phyloP scores from a whole-genome alignment of 2,329 filamentous ascomycete species.

The Trichoderma aggressivum region DNA sequence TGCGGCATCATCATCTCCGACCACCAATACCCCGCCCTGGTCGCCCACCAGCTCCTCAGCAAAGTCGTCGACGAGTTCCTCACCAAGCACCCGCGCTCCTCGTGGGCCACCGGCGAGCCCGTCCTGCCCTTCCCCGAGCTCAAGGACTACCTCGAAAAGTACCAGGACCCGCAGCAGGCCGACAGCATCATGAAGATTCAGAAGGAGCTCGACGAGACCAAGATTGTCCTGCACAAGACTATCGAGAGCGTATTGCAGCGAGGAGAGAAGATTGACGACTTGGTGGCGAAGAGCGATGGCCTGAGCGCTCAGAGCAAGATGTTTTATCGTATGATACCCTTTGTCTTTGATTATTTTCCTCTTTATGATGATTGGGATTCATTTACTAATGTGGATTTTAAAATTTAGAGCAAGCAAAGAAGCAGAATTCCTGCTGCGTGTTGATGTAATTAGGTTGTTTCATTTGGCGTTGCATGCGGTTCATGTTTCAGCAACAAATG shows the following conservation, averaged over 20 bases:
- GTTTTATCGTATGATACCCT: conserved; percentile 70
- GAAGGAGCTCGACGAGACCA: conserved; percentile 94
- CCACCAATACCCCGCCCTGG: conserved; percentile 70
- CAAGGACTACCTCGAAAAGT: conserved; percentile 69
- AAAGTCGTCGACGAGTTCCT: conserved; percentile 89
- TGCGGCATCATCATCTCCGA: conserved; percentile 76
- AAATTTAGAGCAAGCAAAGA: conserved; percentile 62
- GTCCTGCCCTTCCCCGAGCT: conserved; percentile 67
- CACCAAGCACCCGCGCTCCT: conserved; percentile 65
- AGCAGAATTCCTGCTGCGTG: conserved; percentile 74
- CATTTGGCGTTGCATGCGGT: conserved; percentile 33
- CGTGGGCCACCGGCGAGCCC: conserved; percentile 57
- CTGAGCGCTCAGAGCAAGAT: conserved; percentile 92
- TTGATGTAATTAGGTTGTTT: conserved; percentile 54
- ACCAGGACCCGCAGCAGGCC: conserved; percentile 83
- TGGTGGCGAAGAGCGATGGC: conserved; percentile 90
- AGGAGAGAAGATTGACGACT: conserved; percentile 92
- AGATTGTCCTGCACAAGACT: conserved; percentile 95
- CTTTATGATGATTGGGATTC: neutral
- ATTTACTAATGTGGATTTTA: conserved; percentile 4
- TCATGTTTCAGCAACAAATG: conserved; percentile 29
- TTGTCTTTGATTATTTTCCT: neutral
- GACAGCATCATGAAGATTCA: conserved; percentile 96
- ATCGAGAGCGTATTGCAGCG: conserved; percentile 84
- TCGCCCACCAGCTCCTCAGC: conserved; percentile 81